Base-by-base conservation (phyloP, 129 eudicot genomes). In the Solidago caesia region DNA sequence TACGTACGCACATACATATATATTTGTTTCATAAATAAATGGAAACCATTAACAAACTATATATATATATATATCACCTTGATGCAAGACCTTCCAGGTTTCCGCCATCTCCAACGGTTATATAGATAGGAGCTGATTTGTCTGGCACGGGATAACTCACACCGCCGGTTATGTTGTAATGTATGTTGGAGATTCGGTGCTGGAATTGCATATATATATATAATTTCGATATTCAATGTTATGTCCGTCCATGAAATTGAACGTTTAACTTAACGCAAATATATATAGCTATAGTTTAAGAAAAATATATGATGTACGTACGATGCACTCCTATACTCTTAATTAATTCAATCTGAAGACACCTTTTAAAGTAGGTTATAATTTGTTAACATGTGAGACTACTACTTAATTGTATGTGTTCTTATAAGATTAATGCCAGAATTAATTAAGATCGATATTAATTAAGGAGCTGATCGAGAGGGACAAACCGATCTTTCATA, bases 31-130 rank as follows among this genome's bases (percentile, higher is more conserved):
- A 5, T 8, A 58, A 21, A 7, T 5, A 14, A 25, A 58, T 59
- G 64, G 6, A 9, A 39, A 29, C 3, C 15, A 64, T 29, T 39
- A 39, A 63, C 33, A 10, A 63, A 39, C 21, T 21, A 21, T 21
- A 21, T 21, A 21, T 21, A 21, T 33, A 3, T 3, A 33, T 33
- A 33, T 33, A n/a, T 67, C 56, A 90, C 96, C 77, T 84, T 55
- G 71, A 81, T 61, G 94, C 93, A 77, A 90, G 91, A 56, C 96
- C 96, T 81, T 88, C 96, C 58, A 79, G 82, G 78, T 90, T 90
- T 77, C 96, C 96, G 48, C 96, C 96, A 84, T 90, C 96, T 49
- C 96, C 96, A 13, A 90, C 86, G 71, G 87, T 90, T 71, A 90
- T 85, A 75, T 90, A 90, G 47, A 90, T 76, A 45, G 96, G 96